These are phyloP conservation scores for Lachancea fermentati DNA, from an alignment of 805 yeast species.

Conservation along the genomic window DNA sequence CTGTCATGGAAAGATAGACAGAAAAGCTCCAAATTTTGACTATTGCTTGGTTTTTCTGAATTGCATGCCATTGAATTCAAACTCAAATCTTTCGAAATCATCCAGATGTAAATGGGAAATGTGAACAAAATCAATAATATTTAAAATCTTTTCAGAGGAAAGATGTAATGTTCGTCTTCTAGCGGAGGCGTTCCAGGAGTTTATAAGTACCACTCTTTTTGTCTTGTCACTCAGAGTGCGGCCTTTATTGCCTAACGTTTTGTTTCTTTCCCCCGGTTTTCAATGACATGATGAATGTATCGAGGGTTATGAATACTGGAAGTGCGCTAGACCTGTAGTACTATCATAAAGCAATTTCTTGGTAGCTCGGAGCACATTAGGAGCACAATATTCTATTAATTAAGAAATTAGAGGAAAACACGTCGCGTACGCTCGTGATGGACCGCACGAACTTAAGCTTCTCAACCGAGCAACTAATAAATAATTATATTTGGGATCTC, in stretches of 20 bases:
- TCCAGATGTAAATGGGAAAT: conserved; percentile 6
- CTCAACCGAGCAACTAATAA: no score
- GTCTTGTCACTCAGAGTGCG: not conserved
- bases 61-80: not conserved
- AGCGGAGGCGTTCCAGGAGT: not conserved
- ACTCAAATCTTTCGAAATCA: conserved; percentile 3
- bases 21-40: not conserved
- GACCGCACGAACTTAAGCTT: no score
- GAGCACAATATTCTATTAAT: no score
- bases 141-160: not conserved
- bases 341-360: no score
- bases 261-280: conserved; percentile 1
- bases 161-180: not conserved
- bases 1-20: conserved; percentile 2
- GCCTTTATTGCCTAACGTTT: not conserved
- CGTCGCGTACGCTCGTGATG: no score
- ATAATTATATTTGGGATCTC: no score
- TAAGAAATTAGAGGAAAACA: no score
- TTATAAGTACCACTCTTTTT: not conserved
- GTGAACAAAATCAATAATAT: conserved; percentile 4
- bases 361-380: no score
- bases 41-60: not conserved
- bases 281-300: conserved; percentile 4
- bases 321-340: no score
- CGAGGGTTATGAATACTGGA: conserved; percentile 8